phyloP scores from a whole-genome alignment of 2,329 filamentous ascomycete genomes.

The Huntiella savannae region DNA sequence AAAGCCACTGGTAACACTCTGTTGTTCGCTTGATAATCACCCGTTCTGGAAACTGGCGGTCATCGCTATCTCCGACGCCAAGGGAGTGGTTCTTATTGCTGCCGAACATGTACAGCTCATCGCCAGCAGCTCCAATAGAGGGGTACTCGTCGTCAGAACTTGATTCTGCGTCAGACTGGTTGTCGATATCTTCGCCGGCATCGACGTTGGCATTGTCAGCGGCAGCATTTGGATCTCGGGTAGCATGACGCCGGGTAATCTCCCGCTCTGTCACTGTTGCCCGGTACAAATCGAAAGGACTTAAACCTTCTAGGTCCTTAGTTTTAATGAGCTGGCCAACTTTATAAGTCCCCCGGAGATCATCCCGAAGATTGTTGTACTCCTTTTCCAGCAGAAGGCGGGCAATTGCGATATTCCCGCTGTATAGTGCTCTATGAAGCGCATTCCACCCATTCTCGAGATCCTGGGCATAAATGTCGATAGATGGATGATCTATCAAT shows the following conservation, averaged over 20 bases:
- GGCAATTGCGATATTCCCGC: slow-evolving; percentile 74
- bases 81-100: slow-evolving; percentile 91
- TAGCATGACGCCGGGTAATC: slow-evolving; percentile 23
- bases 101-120: slow-evolving; percentile 84
- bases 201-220: slow-evolving; percentile 15
- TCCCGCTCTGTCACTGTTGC: slow-evolving; percentile 30
- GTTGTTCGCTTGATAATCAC: slow-evolving; percentile 59
- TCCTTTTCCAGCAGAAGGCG: slow-evolving; percentile 66
- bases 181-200: slow-evolving; percentile 22
- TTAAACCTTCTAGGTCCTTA: slow-evolving; percentile 88
- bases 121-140: slow-evolving; percentile 30
- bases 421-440: slow-evolving; percentile 75
- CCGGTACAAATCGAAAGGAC: slow-evolving; percentile 82
- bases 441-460: slow-evolving; percentile 90
- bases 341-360: slow-evolving; percentile 32
- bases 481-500: slow-evolving; percentile 60
- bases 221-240: not conserved
- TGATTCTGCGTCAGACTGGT: slow-evolving; percentile 27
- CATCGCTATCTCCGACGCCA: slow-evolving; percentile 87
- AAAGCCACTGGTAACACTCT: slow-evolving; percentile 41
- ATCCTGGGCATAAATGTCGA: slow-evolving; percentile 78
- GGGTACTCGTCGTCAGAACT: not conserved
- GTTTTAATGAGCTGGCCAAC: slow-evolving; percentile 72
- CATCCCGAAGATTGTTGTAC: slow-evolving; percentile 20
- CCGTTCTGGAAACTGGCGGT: slow-evolving; percentile 81